phyloP scores from a whole-genome alignment of 768 basidiomycete genomes.

The Leccinum subtestaceum region DNA sequence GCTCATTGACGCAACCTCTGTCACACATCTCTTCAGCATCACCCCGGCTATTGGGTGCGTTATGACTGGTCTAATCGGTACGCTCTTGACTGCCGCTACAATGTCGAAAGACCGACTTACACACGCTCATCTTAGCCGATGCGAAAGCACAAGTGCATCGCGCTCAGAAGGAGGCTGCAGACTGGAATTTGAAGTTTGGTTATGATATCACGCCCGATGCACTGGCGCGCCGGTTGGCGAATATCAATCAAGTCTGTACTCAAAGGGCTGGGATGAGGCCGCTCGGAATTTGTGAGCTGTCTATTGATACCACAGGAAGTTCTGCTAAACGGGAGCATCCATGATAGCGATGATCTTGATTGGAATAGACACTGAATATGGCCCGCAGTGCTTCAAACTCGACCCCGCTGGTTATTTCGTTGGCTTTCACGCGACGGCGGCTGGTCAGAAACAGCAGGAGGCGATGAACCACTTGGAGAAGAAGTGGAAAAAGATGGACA shows the following conservation, averaged over 20 bases:
- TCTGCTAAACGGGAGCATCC: conserved; percentile 1
- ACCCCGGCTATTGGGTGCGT: conserved; percentile 97
- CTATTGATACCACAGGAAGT: not conserved
- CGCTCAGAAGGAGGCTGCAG: conserved; percentile 84
- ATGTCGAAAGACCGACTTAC: conserved; percentile 2
- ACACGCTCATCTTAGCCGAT: conserved; percentile 58
- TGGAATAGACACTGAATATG: conserved; percentile 84
- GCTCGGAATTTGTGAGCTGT: conserved; percentile 79
- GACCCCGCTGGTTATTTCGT: conserved; percentile 99
- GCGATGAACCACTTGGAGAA: conserved; percentile 99
- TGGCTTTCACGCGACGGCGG: conserved; percentile 95
- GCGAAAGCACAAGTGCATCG: conserved; percentile 85
- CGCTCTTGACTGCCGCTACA: conserved; percentile 15
- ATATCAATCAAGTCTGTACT: conserved; percentile 98
- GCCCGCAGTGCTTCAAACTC: conserved; percentile 97
- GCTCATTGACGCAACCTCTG: conserved; percentile 88
- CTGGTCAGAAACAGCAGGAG: conserved; percentile 97
- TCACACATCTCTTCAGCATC: conserved; percentile 94
- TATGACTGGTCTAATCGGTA: conserved; percentile 96
- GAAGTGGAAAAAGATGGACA: conserved; percentile 94
- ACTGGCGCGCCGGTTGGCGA: conserved; percentile 90
- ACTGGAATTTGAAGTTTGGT: conserved; percentile 94
- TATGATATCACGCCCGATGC: conserved; percentile 98
- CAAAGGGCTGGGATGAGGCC: conserved; percentile 97
- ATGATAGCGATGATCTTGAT: conserved; percentile 89